These are phyloP conservation scores for Polyplosphaeria fusca DNA, from an alignment of 495 filamentous ascomycete genomes.

Conservation along the genomic window DNA sequence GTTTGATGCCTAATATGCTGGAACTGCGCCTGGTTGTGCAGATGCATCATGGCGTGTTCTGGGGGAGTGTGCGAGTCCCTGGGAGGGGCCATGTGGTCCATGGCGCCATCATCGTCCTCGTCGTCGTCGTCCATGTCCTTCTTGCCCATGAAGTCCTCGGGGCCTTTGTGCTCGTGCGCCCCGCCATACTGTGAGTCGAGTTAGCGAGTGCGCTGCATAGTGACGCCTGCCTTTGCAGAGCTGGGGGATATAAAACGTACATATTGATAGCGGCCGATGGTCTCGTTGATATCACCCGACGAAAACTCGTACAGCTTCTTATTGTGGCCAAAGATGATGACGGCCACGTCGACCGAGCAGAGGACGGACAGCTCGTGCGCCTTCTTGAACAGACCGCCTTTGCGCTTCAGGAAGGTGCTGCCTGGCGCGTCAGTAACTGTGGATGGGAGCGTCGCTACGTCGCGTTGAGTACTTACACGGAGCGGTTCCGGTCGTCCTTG, in stretches of 20 bases:
- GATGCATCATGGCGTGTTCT: constrained; percentile 62
- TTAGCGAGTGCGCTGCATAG: too few relatives aligned
- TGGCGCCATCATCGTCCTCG: constrained; percentile 76
- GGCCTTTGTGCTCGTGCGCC: constrained; percentile 94
- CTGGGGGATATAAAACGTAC: constrained; percentile 52
- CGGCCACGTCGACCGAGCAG: constrained; percentile 96
- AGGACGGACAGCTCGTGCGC: constrained; percentile 96
- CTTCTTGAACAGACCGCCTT: constrained; percentile 99
- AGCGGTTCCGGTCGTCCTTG: constrained; percentile 98
- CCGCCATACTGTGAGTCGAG: constrained; percentile 70
- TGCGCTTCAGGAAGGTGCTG: constrained; percentile 97
- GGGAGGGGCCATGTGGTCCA: constrained; percentile 55
- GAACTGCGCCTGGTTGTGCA: constrained; percentile 70
- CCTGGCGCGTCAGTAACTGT: constrained; percentile 8
- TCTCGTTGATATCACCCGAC: constrained; percentile 86
- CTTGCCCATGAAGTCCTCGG: constrained; percentile 84
- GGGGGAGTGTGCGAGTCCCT: constrained; percentile 58
- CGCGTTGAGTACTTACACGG: constrained; percentile 70
- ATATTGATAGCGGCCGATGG: constrained; percentile 81
- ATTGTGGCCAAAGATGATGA: constrained; percentile 96
- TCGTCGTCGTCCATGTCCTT: constrained; percentile 81
- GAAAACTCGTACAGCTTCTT: constrained; percentile 99
- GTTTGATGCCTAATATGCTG: constrained; percentile 77
- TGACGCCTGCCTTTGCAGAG: too few relatives aligned
- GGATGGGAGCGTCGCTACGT: not conserved